Evolutionary conservation across 2,329 filamentous ascomycete species (phyloP), one percentile per base, ranked within the genome.

Genomic region (Decorospora gaudefroyi): DNA sequence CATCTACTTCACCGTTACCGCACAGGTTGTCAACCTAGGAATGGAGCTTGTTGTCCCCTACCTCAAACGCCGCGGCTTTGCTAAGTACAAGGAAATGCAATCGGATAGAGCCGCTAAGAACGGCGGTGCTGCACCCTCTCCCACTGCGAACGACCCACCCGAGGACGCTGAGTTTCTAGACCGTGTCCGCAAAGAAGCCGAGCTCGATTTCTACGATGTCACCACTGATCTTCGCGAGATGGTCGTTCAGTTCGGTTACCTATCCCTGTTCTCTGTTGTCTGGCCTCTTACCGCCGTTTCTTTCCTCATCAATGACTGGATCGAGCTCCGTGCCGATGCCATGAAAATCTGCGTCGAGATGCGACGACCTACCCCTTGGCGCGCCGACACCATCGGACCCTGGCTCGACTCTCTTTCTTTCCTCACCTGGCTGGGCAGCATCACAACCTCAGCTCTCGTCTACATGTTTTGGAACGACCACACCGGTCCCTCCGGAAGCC

Each of bases 1-100:
- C 67, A 93, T 96, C 52, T 97, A 95, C 73, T 93, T 95, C 52
- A 95, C 92, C 0, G 88, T 97, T 21, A 96, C 92, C 0, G 92
- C 90, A 0, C 92, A 96, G 65, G 81, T 96, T 25, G 86, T 99
- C 59, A 93, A 88, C 65, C 86, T 96, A 40, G 84, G 80, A 9
- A 84, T 92, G 49, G 93, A 99, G 69, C 82, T 90, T 4, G 75
- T 96, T 23, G 82, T 96, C 1, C 93, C 93, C 0, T 90, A 89
- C 56, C 72, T 89, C 37, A 96, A 96, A 72, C 85, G 88, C 49
- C 83, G 84, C 59, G 82, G 85, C 1, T 85, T 87, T 65, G 80
- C 83, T 59, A 92, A 91, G 62, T 90, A 89, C 64, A 88, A 90
- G 69, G 78, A 90, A 55, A 83, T 88, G 41, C 82, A 89, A 59